Evolutionary conservation across 768 basidiomycete species (phyloP), one percentile per base, ranked within the genome.

Genomic region (Rhodotorula kratochvilovae): DNA sequence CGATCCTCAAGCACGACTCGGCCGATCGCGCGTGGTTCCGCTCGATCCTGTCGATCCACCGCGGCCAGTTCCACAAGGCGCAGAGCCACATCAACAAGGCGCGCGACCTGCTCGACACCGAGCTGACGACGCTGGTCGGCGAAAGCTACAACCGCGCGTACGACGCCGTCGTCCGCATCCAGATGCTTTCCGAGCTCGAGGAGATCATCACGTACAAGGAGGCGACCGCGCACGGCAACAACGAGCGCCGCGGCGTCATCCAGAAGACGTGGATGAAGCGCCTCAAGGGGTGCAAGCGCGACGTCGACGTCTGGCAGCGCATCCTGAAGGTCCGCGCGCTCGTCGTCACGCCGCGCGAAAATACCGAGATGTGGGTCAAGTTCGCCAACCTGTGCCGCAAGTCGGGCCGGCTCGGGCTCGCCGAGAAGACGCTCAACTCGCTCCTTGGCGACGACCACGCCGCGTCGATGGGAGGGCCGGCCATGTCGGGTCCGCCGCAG

Each of bases 301-400:
- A 98, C 77, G 95, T 98, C 45, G 96, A 99, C 81, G 92, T 96
- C 10, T 99, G 96, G 96, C 96, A 98, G 80, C 87, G 95, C 29
- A 91, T 98, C 64, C 83, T 99, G 16, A 95, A 97, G 83, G 92
- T 99, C 60, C 87, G 96, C 63, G 92, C 94, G 0, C 84, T 98
- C 63, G 93, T 99, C 31, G 84, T 97, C 36, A 90, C 87, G 55
- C 95, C 96, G 0, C 90, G 90, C 73, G 92, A 96, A 72, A 93
- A 97, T 79, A 91, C 90, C 55, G 86, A 90, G 57, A 97, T 96
- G 88, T 98, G 94, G 93, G 96, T 99, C 81, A 93, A 96, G 81
- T 97, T 99, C 78, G 92, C 95, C 5, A 98, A 99, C 77, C 83
- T 98, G 2, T 98, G 96, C 79, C 90, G 96, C 62, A 95, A 95